Percentiles rank a stretch among this genome's conserved stretches.
These are phyloP conservation scores for Boletus tylopilopsis DNA, from an alignment of 768 basidiomycete genomes.

Conservation along the genomic window DNA sequence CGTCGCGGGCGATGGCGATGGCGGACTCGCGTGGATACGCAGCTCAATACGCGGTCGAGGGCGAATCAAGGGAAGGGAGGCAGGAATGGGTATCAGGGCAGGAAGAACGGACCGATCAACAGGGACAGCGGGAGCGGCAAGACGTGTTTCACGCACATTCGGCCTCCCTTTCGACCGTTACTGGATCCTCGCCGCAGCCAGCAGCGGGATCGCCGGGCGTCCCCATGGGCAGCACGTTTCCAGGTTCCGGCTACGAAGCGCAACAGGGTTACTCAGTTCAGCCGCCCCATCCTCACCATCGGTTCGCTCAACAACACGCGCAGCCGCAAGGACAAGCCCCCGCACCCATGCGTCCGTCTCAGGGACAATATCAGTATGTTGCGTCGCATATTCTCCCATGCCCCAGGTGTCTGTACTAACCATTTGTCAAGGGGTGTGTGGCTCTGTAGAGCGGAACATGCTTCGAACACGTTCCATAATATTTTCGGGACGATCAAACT, in stretches of 20 bases:
- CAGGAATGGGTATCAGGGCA: background rate
- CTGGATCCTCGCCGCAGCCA: conserved; percentile 13
- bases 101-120: background rate
- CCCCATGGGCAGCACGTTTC: background rate
- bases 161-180: conserved; percentile 25
- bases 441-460: too few species aligned
- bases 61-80: background rate
- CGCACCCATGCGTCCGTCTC: conserved; percentile 1
- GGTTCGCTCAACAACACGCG: conserved; percentile 8
- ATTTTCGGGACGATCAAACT: too few species aligned
- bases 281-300: background rate
- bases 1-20: background rate
- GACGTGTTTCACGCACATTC: conserved; percentile 17
- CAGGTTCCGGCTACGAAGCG: background rate
- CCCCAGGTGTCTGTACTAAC: too few species aligned
- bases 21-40: background rate
- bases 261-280: conserved; percentile 5
- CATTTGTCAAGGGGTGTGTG: too few species aligned
- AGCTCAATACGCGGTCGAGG: background rate
- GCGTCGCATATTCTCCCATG: too few species aligned
- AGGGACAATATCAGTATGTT: conserved; percentile 11
- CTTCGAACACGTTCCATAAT: too few species aligned
- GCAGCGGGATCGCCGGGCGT: background rate
- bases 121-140: background rate
- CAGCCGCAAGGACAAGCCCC: conserved; percentile 5